Evolutionary conservation across 1,284 basidiomycete species (phyloP).

Genomic region (Naganishia sp.): DNA sequence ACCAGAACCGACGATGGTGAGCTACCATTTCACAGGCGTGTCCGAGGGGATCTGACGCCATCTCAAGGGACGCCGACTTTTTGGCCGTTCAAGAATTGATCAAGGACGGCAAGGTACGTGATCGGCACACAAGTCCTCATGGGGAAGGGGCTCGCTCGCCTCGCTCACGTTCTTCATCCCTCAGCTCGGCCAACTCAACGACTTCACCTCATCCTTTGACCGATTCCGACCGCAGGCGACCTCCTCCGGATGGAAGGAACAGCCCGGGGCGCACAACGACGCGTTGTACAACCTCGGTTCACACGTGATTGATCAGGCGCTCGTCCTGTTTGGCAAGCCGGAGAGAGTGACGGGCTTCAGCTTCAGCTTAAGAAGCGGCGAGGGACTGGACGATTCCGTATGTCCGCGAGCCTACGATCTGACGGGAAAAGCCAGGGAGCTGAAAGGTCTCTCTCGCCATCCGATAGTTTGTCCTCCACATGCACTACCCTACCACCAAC

Average conservation of each 20-base stretch:
- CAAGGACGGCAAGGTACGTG: slow-evolving; percentile 60
- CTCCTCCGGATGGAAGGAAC: slow-evolving; percentile 55
- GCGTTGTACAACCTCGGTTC: slow-evolving; percentile 57
- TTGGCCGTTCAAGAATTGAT: slow-evolving; percentile 70
- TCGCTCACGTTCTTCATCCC: background rate
- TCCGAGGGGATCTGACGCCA: background rate
- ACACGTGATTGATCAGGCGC: slow-evolving; percentile 60
- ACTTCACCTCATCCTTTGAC: slow-evolving; percentile 62
- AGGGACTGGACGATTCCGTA: slow-evolving; percentile 49
- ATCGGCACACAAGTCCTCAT: slow-evolving; percentile 38
- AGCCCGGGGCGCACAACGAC: slow-evolving; percentile 51
- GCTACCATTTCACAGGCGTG: slow-evolving; percentile 48
- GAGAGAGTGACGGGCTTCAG: slow-evolving; percentile 67
- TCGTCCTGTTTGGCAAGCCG: slow-evolving; percentile 75
- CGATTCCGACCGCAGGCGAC: slow-evolving; percentile 68
- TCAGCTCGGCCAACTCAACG: slow-evolving; percentile 44
- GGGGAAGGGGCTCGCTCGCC: no score
- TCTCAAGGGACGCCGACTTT: slow-evolving; percentile 61
- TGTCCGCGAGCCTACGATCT: slow-evolving; percentile 36
- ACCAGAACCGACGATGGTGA: slow-evolving; percentile 81
- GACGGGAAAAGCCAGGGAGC: slow-evolving; percentile 13
- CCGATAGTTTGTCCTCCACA: slow-evolving; percentile 63
- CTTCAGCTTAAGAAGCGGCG: slow-evolving; percentile 58
- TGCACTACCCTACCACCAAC: slow-evolving; percentile 61
- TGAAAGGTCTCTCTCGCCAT: slow-evolving; percentile 39